These are phyloP conservation scores for Cryoendolithus antarcticus DNA, from an alignment of 2,329 filamentous ascomycete genomes.

Conservation along the genomic window DNA sequence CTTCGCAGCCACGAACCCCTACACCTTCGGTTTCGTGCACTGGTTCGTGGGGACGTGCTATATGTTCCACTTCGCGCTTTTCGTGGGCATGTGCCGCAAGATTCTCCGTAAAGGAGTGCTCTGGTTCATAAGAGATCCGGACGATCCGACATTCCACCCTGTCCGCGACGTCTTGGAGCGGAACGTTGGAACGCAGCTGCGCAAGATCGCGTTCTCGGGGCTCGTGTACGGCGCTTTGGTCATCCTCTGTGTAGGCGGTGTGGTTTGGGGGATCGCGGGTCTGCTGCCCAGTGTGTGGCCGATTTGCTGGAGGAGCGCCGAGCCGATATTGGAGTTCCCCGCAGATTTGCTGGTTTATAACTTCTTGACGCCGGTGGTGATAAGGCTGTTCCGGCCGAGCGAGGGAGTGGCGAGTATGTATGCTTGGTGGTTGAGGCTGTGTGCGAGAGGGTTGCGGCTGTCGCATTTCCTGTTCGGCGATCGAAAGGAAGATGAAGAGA, in stretches of 20 bases:
- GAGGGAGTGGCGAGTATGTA: constrained; percentile 77
- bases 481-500: constrained; percentile 69
- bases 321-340: constrained; percentile 87
- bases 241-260: constrained; percentile 82
- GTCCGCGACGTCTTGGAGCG: constrained; percentile 93
- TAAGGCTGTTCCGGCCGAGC: constrained; percentile 73
- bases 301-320: constrained; percentile 85
- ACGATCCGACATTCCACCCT: constrained; percentile 95
- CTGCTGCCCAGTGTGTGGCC: constrained; percentile 63
- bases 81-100: constrained; percentile 97
- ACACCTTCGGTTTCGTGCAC: constrained; percentile 90
- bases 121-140: constrained; percentile 95
- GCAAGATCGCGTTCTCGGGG: constrained; percentile 92
- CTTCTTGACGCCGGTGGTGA: constrained; percentile 78
- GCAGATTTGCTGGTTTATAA: constrained; percentile 94
- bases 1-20: constrained; percentile 67
- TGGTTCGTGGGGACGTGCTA: constrained; percentile 99
- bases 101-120: constrained; percentile 91
- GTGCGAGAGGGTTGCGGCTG: constrained; percentile 65
- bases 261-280: constrained; percentile 76
- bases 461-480: constrained; percentile 92
- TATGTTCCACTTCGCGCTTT: constrained; percentile 99
- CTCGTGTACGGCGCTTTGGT: constrained; percentile 91
- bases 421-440: constrained; percentile 89
- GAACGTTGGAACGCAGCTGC: constrained; percentile 79